Conservation (phyloP, 106 monocot genomes). For the Dendrobium catenatum region DNA sequence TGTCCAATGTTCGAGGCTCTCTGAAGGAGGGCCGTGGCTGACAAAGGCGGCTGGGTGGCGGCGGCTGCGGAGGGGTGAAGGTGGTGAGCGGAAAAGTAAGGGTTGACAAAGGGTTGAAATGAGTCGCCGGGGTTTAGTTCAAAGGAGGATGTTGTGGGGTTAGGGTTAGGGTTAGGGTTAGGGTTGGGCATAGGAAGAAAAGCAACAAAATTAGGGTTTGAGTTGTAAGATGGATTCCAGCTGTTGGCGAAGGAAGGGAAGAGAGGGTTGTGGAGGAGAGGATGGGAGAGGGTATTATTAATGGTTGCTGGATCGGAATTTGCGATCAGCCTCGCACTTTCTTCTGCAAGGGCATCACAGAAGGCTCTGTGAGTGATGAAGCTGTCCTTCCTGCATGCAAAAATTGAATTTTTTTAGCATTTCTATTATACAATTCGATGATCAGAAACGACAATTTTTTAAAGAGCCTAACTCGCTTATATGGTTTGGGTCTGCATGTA, state of each 20-base stretch:
- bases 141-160: neutral
- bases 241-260: conserved; percentile 7
- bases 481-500: no score
- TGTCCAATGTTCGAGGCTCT: conserved; percentile 26
- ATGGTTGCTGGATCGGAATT: neutral
- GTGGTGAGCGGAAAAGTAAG: conserved; percentile 1
- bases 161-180: neutral
- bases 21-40: conserved; percentile 28
- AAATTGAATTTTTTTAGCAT: neutral
- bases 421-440: no score
- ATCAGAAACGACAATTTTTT: no score
- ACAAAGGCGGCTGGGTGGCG: conserved; percentile 1
- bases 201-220: neutral
- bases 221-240: neutral
- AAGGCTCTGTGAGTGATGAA: conserved; percentile 62
- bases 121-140: neutral
- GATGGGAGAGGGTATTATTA: neutral
- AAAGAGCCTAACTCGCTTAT: no score
- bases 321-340: conserved; percentile 35
- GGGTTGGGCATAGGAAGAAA: no score
- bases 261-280: conserved; percentile 4
- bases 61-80: neutral
- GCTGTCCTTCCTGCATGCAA: conserved; percentile 49
- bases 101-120: neutral
- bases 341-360: conserved; percentile 59